Evolutionary conservation across 305 asterid genomes (phyloP), one percentile per base, ranked within the genome.

Genomic region (Plantago lanceolata): DNA sequence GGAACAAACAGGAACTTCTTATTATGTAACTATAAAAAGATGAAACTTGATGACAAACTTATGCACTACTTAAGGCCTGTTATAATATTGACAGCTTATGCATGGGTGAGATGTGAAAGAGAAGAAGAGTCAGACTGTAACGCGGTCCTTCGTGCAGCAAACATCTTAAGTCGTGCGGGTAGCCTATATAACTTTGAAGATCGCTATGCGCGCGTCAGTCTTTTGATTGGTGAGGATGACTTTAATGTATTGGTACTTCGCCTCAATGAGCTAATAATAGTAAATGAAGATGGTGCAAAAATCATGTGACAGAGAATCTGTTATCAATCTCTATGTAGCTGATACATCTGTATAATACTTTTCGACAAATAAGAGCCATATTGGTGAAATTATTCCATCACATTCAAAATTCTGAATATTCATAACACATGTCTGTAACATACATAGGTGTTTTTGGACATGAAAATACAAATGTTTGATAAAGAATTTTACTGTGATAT

Each of bases 71-170:
- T 57, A 57, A 45, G 17, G 35, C 18, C n/a, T 3, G 18, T 40
- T 26, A 24, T 24, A 1, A 24, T 65, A 44, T 64, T 75, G 66
- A 24, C 84, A 85, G 91, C 82, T 48, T 88, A 80, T 77, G 94
- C 83, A 43, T 83, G 95, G 92, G 37, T 85, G 73, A 87, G 78
- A 73, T 85, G 90, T 65, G 82, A 85, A 71, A 76, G 74, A 62
- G 78, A 75, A 75, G 87, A 79, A 75, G 90, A 84, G 21, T 28
- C 57, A 68, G 61, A 79, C 58, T 85, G 89, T 71, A 1, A 8
- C 87, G 35, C 0, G 19, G 76, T 81, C 50, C 77, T 85, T 5
- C 28, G 18, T 15, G 66, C 61, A 5, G 87, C 77, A 37, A 82
- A 85, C 28, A 79, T 85, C 47, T 70, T 68, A 45, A 82, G 85